These are phyloP conservation scores for Aspergillus sclerotiicarbonarius DNA, from an alignment of 495 filamentous ascomycete genomes.

Conservation along the genomic window DNA sequence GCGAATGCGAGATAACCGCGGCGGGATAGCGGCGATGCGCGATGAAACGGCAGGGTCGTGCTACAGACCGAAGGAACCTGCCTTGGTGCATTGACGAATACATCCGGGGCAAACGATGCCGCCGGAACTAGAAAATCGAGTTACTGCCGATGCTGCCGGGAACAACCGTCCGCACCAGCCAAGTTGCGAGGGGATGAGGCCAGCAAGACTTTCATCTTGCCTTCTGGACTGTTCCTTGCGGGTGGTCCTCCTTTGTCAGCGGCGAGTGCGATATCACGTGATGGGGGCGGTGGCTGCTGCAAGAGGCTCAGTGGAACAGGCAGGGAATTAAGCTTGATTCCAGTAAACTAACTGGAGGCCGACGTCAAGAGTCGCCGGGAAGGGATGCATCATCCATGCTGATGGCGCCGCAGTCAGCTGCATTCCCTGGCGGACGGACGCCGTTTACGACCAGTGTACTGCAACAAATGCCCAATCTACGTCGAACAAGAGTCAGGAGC, in stretches of 20 bases:
- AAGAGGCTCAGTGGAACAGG: neutral
- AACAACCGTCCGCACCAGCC: slow-evolving; percentile 18
- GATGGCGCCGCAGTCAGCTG: no score
- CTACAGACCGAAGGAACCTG: slow-evolving; percentile 31
- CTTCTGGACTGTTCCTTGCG: slow-evolving; percentile 6
- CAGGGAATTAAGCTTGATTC: neutral
- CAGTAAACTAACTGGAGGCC: no score
- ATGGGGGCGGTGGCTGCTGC: neutral
- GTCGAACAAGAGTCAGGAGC: neutral
- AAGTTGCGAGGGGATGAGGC: slow-evolving; percentile 1
- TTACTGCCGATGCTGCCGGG: slow-evolving; percentile 23
- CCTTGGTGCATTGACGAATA: slow-evolving; percentile 42
- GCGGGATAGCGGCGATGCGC: slow-evolving; percentile 43
- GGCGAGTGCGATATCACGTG: slow-evolving; percentile 10
- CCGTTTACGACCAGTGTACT: neutral
- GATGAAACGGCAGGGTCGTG: slow-evolving; percentile 45
- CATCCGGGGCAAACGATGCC: slow-evolving; percentile 38
- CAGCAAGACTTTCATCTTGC: neutral
- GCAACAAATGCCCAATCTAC: neutral
- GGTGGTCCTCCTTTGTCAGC: slow-evolving; percentile 8
- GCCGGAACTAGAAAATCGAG: slow-evolving; percentile 22
- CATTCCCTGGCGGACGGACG: no score
- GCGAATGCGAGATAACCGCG: slow-evolving; percentile 24
- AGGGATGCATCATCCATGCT: no score
- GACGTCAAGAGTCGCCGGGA: neutral